Percentiles rank a stretch among this genome's conserved stretches.
Conservation (phyloP, 352 stramenopile genomes). For the Elongisporangium prolatum region DNA sequence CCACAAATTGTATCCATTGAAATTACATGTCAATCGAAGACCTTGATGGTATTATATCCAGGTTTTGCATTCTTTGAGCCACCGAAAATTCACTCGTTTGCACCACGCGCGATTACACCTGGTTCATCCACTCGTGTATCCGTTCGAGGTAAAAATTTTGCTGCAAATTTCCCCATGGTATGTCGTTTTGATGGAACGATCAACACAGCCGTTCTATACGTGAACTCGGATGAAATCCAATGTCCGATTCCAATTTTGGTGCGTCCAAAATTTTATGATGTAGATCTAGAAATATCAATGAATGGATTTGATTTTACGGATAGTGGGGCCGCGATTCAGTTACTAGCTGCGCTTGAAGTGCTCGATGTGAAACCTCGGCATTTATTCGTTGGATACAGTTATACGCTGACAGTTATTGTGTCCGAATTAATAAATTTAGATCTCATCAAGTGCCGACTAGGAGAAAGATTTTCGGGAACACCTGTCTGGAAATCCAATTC, state of each 20-base stretch:
- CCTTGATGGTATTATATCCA: slow-evolving; percentile 17
- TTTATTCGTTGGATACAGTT: slow-evolving; percentile 14
- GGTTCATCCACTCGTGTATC: slow-evolving; percentile 10
- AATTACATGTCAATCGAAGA: slow-evolving; percentile 22
- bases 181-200: slow-evolving; percentile 18
- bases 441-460: slow-evolving; percentile 24
- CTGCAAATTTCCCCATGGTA: slow-evolving; percentile 5
- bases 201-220: slow-evolving; percentile 5
- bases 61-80: slow-evolving; percentile 26
- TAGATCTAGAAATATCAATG: slow-evolving; percentile 23
- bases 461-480: slow-evolving; percentile 12
- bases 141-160: slow-evolving; percentile 22
- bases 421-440: slow-evolving; percentile 14
- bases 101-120: slow-evolving; percentile 16
- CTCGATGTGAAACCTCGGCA: slow-evolving; percentile 22
- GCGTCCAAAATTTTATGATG: slow-evolving; percentile 9
- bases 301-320: slow-evolving; percentile 31
- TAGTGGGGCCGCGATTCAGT: slow-evolving; percentile 15
- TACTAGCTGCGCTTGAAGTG: slow-evolving; percentile 21
- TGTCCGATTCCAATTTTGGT: slow-evolving; percentile 18
- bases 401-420: slow-evolving; percentile 18
- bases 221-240: slow-evolving; percentile 21
- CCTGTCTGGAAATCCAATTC: slow-evolving; percentile 20
- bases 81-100: slow-evolving; percentile 13
- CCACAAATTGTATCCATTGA: slow-evolving; percentile 12